Base-by-base conservation (phyloP, 2,329 filamentous ascomycete species). In the Fusarium sp. region DNA sequence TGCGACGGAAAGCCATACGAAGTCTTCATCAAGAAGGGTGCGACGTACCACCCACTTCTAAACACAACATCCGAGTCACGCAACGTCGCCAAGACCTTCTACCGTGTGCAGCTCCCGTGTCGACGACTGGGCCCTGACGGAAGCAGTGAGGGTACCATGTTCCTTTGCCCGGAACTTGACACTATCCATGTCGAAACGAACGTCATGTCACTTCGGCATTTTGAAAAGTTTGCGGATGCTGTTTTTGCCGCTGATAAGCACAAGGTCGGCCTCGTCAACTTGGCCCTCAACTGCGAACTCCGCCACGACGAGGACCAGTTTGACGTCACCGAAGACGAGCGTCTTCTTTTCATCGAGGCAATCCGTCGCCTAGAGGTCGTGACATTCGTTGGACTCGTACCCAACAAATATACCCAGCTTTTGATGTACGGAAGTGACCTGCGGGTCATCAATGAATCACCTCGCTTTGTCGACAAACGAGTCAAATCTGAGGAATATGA, bases 171-270 rank as follows among this genome's bases (percentile, higher is more conserved):
- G 1, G 42, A 63, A 7, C 1, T 63, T 1, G 42, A 61, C 1
- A 63, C 45, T 0, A 3, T 63, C 2, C 7, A 35, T 1, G 3
- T 63, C 1, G 22, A 18, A 6, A 16, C 48, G 0, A 6, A 11
- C 6, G 7, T 3, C 45, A 14, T 20, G 15, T 10, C 47, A 13
- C 30, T 50, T 5, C 9, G 3, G 4, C 18, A 35, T 3, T 31
- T 62, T 6, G 39, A n/a, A 1, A 20, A 59, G 5, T 36, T 63
- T 13, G 20, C 61, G 0, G 3, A 20, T 1, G 22, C 28, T 8
- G 9, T 63, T 12, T 31, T 26, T 12, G 10, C 28, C 2, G 33
- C 15, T 4, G 61, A 61, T 3, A 44, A 16, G 7, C 20, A 30
- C 2, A 14, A 47, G 9, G 20, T 48, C 7, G 61, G 61, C 22